Evolutionary conservation across 1,139 yeast species (phyloP).

Genomic region (Yamadazyma atlantica): DNA sequence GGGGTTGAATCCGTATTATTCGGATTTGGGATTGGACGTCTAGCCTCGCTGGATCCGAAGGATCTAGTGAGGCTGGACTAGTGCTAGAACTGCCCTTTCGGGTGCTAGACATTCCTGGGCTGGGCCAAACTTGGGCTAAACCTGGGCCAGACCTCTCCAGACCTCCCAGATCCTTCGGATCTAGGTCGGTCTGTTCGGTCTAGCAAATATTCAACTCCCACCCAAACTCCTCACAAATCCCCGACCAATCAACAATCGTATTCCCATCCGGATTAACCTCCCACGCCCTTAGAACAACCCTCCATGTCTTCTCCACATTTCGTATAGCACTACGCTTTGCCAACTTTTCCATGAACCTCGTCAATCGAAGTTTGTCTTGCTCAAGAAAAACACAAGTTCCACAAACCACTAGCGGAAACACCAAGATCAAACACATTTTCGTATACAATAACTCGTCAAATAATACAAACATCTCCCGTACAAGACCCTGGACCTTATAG

Average conservation of each 20-base stretch:
- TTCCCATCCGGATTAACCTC: constrained; percentile 24
- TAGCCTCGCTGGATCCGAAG: background rate
- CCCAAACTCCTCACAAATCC: constrained; percentile 27
- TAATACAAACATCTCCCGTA: constrained; percentile 5
- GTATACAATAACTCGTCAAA: constrained; percentile 10
- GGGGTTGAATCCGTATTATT: background rate
- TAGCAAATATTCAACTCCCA: constrained; percentile 27
- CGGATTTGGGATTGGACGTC: constrained; percentile 3
- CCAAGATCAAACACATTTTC: constrained; percentile 12
- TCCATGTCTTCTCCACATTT: constrained; percentile 19
- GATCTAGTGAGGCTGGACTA: too few relatives aligned
- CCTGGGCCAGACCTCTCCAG: too few relatives aligned
- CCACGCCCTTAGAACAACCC: constrained; percentile 28
- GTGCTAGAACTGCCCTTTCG: too few relatives aligned
- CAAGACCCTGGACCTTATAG: constrained; percentile 5
- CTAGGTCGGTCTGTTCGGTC: too few relatives aligned
- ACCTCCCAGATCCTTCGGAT: too few relatives aligned
- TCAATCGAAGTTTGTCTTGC: constrained; percentile 16
- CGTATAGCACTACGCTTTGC: constrained; percentile 20
- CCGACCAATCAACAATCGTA: constrained; percentile 28
- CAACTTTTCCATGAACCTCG: constrained; percentile 8
- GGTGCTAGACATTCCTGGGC: too few relatives aligned
- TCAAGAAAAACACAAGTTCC: constrained; percentile 24
- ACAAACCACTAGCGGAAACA: constrained; percentile 20
- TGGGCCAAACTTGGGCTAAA: too few relatives aligned